Evolutionary conservation across 1,284 basidiomycete species (phyloP), one percentile per base, ranked within the genome.

Genomic region (Irpex sp.): DNA sequence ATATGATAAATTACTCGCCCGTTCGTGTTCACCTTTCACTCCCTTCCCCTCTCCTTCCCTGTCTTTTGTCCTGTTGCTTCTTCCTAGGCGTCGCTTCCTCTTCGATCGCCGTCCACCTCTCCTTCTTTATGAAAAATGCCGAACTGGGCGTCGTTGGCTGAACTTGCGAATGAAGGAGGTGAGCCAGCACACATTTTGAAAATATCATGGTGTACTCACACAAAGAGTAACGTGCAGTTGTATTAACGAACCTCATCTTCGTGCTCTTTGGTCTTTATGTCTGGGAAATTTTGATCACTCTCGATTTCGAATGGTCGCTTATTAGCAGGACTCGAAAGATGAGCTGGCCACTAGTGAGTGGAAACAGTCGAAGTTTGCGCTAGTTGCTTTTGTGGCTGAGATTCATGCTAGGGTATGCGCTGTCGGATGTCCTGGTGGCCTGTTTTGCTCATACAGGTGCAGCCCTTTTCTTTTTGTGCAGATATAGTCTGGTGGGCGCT

Each of bases 401-500:
- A 59, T 51, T 47, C 19, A 60, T 71, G 69, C 66, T 74, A 75
- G 62, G 60, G 73, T 74, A 8, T 19, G 33, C 26, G 8, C 58
- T 7, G 11, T 47, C 51, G 15, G 7, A 21, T 39, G 17, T 37
- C 17, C 4, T 5, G 13, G 9, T 15, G 5, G 17, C 31, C 26
- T 5, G 9, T 11, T 9, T 35, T 13, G 54, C 70, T 66, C 53
- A 17, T 51, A 35, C 33, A 46, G 9, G 26, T 50, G 35, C 68
- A 89, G 88, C 83, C 37, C 84, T 87, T 63, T 88, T 88, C 71
- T 89, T 89, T 71, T 75, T 88, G 35, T 87, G 84, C 69, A 83
- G 88, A 64, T 90, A 90, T 71, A 86, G 84, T 69, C 84, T 89
- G 77, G 68, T 89, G 19, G 76, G 83, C 64, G 81, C 87, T 3